Evolutionary conservation across 2,329 filamentous ascomycete genomes (phyloP).

Genomic region (Claviceps fusiformis): DNA sequence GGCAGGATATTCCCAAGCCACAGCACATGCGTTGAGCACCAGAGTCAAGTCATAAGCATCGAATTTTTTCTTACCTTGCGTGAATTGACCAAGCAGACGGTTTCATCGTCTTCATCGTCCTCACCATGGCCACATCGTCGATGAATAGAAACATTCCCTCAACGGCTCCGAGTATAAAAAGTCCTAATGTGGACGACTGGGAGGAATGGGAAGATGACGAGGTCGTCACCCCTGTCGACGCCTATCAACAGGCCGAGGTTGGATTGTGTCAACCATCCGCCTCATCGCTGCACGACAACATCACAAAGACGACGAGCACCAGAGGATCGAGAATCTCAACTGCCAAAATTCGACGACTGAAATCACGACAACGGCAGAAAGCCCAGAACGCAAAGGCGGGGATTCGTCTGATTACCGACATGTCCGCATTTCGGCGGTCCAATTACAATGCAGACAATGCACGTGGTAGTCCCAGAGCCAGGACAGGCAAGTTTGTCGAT

Average conservation of each 20-base stretch:
- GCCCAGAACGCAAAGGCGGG: conserved; percentile 46
- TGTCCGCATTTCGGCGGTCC: conserved; percentile 37
- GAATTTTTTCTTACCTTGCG: not conserved
- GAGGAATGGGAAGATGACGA: conserved; percentile 41
- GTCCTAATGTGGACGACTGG: conserved; percentile 29
- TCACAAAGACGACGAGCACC: conserved; percentile 5
- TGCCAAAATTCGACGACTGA: conserved; percentile 31
- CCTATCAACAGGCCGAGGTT: conserved; percentile 22
- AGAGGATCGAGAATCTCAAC: conserved; percentile 23
- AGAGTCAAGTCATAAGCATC: not conserved
- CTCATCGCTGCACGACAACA: conserved; percentile 9
- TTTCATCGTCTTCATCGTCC: not conserved
- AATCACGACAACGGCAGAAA: conserved; percentile 48
- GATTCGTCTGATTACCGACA: conserved; percentile 58
- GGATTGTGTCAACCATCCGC: conserved; percentile 5
- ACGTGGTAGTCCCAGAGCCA: conserved; percentile 16
- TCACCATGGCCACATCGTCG: conserved; percentile 5
- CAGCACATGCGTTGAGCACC: not conserved
- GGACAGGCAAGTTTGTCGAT: conserved; percentile 38
- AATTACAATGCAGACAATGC: conserved; percentile 23
- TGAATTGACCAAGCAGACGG: not conserved
- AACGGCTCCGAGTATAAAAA: not conserved
- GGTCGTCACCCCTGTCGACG: conserved; percentile 25
- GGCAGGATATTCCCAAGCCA: not conserved
- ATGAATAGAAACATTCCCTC: not conserved